Evolutionary conservation across 257 asterid species (phyloP), one percentile per base, ranked within the genome.

Genomic region (Echites panduratus): DNA sequence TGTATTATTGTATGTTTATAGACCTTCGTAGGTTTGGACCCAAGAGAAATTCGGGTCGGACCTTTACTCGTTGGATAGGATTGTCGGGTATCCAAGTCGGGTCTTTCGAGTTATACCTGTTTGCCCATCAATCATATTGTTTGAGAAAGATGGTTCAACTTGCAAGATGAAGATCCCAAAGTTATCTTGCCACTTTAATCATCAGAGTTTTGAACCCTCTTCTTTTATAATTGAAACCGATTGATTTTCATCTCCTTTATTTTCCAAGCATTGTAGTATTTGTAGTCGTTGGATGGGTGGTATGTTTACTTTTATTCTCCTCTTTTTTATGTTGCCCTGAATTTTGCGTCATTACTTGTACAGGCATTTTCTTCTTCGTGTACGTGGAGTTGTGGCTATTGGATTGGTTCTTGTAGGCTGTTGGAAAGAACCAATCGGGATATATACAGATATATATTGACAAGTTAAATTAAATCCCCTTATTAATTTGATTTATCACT

Each of bases 211-310:
- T 54, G n/a, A 71, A 68, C 22, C 74, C 64, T 49, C 68, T 58
- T 56, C 22, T 10, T 54, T 44, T 72, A 73, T 61, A n/a, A 57
- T 40, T 59, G 68, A 70, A 74, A 44, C 56, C 63, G 73, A 76
- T 52, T 73, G 58, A 70, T 64, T 73, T 73, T 82, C 19, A 54
- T 72, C 74, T 44, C 59, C 26, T 73, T 82, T 62, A 48, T 77
- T 76, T 80, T 91, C 99, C 65, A 95, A 95, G 83, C 99, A 95
- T 81, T 95, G 99, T 84, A 89, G 96, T 77, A 82, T 95, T 75
- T 95, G 99, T 71, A 75, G 85, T 79, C 96, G 94, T 26, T 95
- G 98, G 92, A 70, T 95, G 99, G 99, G 87, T 95, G 99, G 99
- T 94, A 80, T 74, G 91, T 75, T 77, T 72, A 22, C 38, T 32